Base-by-base conservation (phyloP, 805 yeast species). In the Schwanniomyces yamadae region DNA sequence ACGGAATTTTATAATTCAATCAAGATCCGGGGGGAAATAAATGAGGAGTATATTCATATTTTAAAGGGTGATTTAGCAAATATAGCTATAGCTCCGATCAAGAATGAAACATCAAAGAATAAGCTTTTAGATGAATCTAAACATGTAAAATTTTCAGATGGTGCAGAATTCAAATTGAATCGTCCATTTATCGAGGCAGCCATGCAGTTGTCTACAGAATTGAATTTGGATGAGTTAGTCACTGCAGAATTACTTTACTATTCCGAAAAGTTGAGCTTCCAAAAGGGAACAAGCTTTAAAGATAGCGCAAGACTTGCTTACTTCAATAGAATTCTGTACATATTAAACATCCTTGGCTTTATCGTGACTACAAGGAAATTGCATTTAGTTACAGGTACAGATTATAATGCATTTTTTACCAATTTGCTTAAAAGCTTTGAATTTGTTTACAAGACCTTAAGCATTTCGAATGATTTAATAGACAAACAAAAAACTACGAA, bases 251-350 rank as follows among this genome's bases (percentile, higher is more conserved):
- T 86, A 18, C 67, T 90, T 2, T 73, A 63, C 33, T 55, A 59
- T 41, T 73, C 88, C 3, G 51, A 63, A 13, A 44, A 40, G 55
- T 16, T 63, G 49, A 34, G 56, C 50, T 41, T 60, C 51, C 48
- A 62, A 61, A 64, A 75, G 17, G 83, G 84, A 1, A 63, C 71
- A 0, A 61, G 69, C 2, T 54, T 76, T 20, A 43, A 70, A 6
- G 89, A 83, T 45, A 66, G 75, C 14, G 95, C 93, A 1, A 74
- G 79, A 40, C 74, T 84, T 5, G 71, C 78, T 7, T 88, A 76
- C 55, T 85, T 80, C 50, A 63, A 77, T 34, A 73, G 97, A 48
- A 72, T 82, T 34, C 83, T 79, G 48, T 83, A 77, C 44, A 78
- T 90, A n/a, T 58, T 91, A 27, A 86, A 84, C 45, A 79, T 84